phyloP scores from a whole-genome alignment of 441 rosid genomes.

The Bocquillonia castaneifolia region DNA sequence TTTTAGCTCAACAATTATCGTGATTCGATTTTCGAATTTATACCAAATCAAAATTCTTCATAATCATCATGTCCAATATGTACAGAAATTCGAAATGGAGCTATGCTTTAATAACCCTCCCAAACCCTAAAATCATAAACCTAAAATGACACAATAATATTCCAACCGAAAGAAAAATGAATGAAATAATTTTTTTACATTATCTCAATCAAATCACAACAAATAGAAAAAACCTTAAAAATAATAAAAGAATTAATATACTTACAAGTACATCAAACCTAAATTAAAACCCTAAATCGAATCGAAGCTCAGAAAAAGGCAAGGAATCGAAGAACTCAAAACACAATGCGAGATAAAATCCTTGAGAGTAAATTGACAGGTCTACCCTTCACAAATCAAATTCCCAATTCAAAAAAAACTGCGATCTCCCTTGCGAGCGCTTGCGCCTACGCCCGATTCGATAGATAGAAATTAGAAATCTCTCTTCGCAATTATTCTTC shows the following conservation, averaged over 20 bases:
- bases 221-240: constrained; percentile 1
- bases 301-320: constrained; percentile 29
- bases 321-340: constrained; percentile 15
- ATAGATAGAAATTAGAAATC: constrained; percentile 12
- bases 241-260: constrained; percentile 15
- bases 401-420: too few species aligned
- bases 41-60: too few species aligned
- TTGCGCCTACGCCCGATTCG: constrained; percentile 22
- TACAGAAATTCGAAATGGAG: too few species aligned
- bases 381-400: constrained; percentile 21
- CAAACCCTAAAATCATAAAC: too few species aligned
- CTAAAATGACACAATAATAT: too few species aligned
- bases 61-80: too few species aligned
- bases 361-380: constrained; percentile 21
- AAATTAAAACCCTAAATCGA: constrained; percentile 37
- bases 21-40: too few species aligned
- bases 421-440: too few species aligned
- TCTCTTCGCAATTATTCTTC: constrained; percentile 23
- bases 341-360: constrained; percentile 26
- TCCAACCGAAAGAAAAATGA: too few species aligned
- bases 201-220: constrained; percentile 1
- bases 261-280: constrained; percentile 21
- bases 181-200: background rate
- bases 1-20: constrained; percentile 12
- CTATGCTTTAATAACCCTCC: too few species aligned